Evolutionary conservation across 768 basidiomycete genomes (phyloP).

Genomic region (Saitozyma sp.): DNA sequence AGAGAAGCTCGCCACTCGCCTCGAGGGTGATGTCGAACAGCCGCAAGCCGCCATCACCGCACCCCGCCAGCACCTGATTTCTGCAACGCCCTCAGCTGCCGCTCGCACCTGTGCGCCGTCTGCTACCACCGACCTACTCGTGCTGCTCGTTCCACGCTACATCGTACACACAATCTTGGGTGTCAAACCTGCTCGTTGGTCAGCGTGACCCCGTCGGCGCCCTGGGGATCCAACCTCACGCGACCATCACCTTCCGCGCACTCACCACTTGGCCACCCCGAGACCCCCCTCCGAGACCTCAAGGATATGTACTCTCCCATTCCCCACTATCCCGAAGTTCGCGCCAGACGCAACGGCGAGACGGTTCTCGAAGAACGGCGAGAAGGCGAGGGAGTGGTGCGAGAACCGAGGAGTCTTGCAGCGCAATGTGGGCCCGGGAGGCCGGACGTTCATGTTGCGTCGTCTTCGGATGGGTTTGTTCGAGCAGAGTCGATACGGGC

Average conservation of each 20-base stretch:
- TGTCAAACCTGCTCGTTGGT: constrained; percentile 65
- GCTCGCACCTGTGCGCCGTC: neutral
- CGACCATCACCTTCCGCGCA: neutral
- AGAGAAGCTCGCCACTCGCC: constrained; percentile 55
- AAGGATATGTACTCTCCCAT: constrained; percentile 71
- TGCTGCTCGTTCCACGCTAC: constrained; percentile 93
- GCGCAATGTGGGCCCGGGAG: constrained; percentile 4
- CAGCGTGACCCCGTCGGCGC: constrained; percentile 10
- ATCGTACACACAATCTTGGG: constrained; percentile 86
- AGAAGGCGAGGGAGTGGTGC: constrained; percentile 50
- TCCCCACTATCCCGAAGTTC: constrained; percentile 93
- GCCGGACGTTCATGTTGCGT: neutral
- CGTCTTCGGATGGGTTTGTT: no score
- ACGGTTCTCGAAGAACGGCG: constrained; percentile 50
- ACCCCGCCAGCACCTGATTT: constrained; percentile 84
- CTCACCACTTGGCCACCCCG: constrained; percentile 41
- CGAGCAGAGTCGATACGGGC: no score
- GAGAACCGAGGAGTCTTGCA: constrained; percentile 44
- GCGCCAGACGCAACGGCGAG: constrained; percentile 64
- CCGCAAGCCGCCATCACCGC: constrained; percentile 85
- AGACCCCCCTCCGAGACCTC: constrained; percentile 30
- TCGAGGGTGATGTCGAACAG: constrained; percentile 88
- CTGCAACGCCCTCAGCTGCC: constrained; percentile 46
- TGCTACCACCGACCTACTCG: constrained; percentile 51
- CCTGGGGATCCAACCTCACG: constrained; percentile 10